Conservation (phyloP, 768 basidiomycete genomes). For the Phlebiopsis gigantea region DNA sequence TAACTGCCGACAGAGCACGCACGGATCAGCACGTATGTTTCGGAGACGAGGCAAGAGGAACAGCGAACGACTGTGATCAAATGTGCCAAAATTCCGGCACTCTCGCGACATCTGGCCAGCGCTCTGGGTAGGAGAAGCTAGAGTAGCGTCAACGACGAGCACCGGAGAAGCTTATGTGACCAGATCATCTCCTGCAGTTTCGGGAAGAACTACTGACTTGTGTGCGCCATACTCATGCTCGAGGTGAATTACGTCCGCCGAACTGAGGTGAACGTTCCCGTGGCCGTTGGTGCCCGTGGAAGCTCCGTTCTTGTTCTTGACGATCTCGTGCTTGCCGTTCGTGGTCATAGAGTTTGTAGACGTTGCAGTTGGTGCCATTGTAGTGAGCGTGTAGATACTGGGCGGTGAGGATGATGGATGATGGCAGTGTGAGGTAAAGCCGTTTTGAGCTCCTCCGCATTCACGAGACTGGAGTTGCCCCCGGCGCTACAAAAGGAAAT, state of each 20-base stretch:
- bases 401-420: constrained; percentile 7
- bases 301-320: constrained; percentile 3
- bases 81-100: constrained; percentile 8
- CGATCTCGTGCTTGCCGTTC: constrained; percentile 3
- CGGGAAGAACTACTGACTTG: constrained; percentile 56
- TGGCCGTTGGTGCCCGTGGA: not conserved
- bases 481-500: not conserved
- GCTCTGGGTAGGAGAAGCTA: constrained; percentile 6
- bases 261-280: constrained; percentile 34
- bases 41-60: constrained; percentile 4
- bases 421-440: constrained; percentile 1
- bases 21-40: not conserved
- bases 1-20: constrained; percentile 62
- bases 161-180: constrained; percentile 2
- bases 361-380: constrained; percentile 13
- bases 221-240: constrained; percentile 84
- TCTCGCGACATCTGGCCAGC: constrained; percentile 5
- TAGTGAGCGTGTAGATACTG: not conserved
- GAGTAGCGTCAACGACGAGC: constrained; percentile 5
- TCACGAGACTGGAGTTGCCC: not conserved
- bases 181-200: not conserved
- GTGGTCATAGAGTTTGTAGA: not conserved
- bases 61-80: constrained; percentile 11
- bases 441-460: not conserved
- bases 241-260: constrained; percentile 69